Percentiles rank a stretch among this genome's conserved stretches.
phyloP scores from a whole-genome alignment of 768 basidiomycete species.

The Serendipita sp. region DNA sequence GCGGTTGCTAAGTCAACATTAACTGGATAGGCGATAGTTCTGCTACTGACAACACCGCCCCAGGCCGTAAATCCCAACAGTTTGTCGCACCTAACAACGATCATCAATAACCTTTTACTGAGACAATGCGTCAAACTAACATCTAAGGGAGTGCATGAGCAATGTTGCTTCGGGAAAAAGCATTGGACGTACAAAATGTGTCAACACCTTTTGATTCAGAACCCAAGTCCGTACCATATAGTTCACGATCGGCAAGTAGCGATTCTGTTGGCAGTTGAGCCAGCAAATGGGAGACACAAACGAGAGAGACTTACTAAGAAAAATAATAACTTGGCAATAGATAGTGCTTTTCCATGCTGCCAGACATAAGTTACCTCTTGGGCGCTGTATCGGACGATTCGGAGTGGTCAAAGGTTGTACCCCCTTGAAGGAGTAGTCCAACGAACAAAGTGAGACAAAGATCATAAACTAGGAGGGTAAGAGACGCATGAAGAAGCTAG shows the following conservation, averaged over 20 bases:
- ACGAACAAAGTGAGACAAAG: background rate
- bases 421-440: background rate
- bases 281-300: no score
- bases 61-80: background rate
- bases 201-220: background rate
- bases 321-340: background rate
- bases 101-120: no score
- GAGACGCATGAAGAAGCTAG: background rate
- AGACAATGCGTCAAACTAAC: no score
- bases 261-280: background rate
- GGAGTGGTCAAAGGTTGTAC: no score
- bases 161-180: no score
- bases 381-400: background rate
- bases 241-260: background rate
- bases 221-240: background rate
- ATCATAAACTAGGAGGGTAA: conserved; percentile 1
- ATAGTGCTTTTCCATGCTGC: background rate
- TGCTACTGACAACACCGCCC: background rate
- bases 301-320: background rate
- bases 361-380: background rate
- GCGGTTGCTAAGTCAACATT: background rate
- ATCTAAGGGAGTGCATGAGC: no score
- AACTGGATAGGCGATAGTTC: no score
- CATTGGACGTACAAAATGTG: background rate
- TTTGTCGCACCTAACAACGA: background rate